Conservation (phyloP, 2,329 filamentous ascomycete species). For the Penicillium griseofulvum region DNA sequence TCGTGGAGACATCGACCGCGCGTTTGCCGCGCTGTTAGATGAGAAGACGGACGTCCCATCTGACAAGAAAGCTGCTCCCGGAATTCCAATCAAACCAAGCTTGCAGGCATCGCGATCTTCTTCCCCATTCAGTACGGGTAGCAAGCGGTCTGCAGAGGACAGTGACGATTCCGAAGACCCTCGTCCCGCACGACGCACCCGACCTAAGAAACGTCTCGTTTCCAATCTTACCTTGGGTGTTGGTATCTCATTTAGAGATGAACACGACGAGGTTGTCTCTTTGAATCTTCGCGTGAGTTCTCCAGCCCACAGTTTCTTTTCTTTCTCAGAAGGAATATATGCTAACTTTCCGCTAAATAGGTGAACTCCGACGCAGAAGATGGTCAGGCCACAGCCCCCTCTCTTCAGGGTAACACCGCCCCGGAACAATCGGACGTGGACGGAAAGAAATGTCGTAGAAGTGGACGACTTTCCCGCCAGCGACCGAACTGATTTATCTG, state of each 20-base stretch:
- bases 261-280: constrained; percentile 40
- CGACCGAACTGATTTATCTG: constrained; percentile 11
- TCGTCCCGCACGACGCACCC: constrained; percentile 29
- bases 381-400: constrained; percentile 9
- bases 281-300: constrained; percentile 34
- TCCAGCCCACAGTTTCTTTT: neutral
- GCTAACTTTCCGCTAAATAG: neutral
- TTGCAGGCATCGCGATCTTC: constrained; percentile 42
- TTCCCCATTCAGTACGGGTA: constrained; percentile 42
- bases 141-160: constrained; percentile 43
- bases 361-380: constrained; percentile 20
- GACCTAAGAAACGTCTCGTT: constrained; percentile 33
- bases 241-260: constrained; percentile 39
- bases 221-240: constrained; percentile 37
- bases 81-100: constrained; percentile 31
- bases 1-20: constrained; percentile 54
- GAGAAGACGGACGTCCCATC: constrained; percentile 34
- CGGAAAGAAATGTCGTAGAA: constrained; percentile 16
- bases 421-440: constrained; percentile 10
- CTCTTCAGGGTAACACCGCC: neutral
- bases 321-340: neutral
- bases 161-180: constrained; percentile 39
- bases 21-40: constrained; percentile 54
- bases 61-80: constrained; percentile 22
- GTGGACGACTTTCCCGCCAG: constrained; percentile 19